Evolutionary conservation across 306 rosid genomes (phyloP).

Genomic region (Vigna angularis): DNA sequence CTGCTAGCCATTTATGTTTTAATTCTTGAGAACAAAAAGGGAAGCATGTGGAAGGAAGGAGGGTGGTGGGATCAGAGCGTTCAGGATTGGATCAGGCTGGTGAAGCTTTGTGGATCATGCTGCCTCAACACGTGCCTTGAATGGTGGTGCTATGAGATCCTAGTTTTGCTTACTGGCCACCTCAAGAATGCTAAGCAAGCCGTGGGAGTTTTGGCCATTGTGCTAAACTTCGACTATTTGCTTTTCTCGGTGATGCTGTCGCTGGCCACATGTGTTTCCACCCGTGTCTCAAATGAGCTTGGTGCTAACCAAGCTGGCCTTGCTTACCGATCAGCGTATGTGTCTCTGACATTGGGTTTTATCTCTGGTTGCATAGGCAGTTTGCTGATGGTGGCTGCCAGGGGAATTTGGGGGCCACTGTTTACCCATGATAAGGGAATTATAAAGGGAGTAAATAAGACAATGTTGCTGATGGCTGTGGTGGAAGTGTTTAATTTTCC

Average conservation of each 20-base stretch:
- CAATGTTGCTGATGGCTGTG: constrained; percentile 74
- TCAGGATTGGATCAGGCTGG: constrained; percentile 66
- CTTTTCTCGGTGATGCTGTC: constrained; percentile 80
- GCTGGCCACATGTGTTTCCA: constrained; percentile 77
- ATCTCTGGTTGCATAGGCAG: constrained; percentile 64
- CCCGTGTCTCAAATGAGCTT: constrained; percentile 80
- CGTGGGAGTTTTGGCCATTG: constrained; percentile 66
- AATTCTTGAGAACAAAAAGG: constrained; percentile 51
- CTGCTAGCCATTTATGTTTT: constrained; percentile 61
- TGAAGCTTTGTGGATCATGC: constrained; percentile 81
- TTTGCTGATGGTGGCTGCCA: constrained; percentile 65
- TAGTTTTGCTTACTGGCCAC: constrained; percentile 79
- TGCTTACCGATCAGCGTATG: constrained; percentile 63
- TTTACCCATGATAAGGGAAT: constrained; percentile 66
- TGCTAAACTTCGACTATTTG: constrained; percentile 78
- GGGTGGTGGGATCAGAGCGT: constrained; percentile 79
- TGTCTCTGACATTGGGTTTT: constrained; percentile 57
- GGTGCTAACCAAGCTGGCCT: constrained; percentile 63
- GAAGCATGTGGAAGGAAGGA: constrained; percentile 60
- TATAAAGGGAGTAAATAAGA: constrained; percentile 71
- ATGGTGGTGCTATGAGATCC: constrained; percentile 97
- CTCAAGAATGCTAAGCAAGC: constrained; percentile 65
- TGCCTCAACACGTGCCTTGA: constrained; percentile 90
- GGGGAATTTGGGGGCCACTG: constrained; percentile 81
- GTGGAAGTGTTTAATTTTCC: constrained; percentile 86